Conservation (phyloP, 768 basidiomycete genomes). For the Pleurotus eryngii region DNA sequence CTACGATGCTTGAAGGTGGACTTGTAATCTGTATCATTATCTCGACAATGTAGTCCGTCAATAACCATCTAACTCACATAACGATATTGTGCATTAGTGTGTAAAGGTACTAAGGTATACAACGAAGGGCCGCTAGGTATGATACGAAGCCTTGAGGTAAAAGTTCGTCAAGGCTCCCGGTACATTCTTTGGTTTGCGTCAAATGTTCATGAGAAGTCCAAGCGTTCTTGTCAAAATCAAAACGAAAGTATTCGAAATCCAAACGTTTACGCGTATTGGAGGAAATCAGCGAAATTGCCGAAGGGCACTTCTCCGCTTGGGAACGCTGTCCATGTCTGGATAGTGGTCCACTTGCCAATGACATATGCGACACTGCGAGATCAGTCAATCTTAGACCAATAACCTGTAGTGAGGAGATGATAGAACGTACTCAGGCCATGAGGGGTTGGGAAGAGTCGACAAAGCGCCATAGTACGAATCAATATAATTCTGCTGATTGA, state of each 20-base stretch:
- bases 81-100: background rate
- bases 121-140: background rate
- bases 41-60: background rate
- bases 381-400: background rate
- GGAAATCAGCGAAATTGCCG: slow-evolving; percentile 9
- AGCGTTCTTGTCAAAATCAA: background rate
- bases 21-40: background rate
- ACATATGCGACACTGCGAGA: slow-evolving; percentile 5
- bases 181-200: background rate
- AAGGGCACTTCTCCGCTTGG: slow-evolving; percentile 6
- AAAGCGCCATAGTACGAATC: slow-evolving; percentile 13
- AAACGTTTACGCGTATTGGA: slow-evolving; percentile 7
- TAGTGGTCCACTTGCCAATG: slow-evolving; percentile 7
- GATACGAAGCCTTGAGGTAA: background rate
- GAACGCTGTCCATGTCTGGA: slow-evolving; percentile 7
- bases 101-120: background rate
- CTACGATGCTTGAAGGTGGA: slow-evolving; percentile 35
- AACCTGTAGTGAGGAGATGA: background rate
- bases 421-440: slow-evolving; percentile 10
- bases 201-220: too few relatives aligned
- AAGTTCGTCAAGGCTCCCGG: background rate
- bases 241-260: background rate
- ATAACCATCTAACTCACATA: background rate
- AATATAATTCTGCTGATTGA: slow-evolving; percentile 11
- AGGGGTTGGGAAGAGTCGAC: slow-evolving; percentile 3